Evolutionary conservation across 805 yeast genomes (phyloP).

Genomic region (Saccharomyces paradoxus): DNA sequence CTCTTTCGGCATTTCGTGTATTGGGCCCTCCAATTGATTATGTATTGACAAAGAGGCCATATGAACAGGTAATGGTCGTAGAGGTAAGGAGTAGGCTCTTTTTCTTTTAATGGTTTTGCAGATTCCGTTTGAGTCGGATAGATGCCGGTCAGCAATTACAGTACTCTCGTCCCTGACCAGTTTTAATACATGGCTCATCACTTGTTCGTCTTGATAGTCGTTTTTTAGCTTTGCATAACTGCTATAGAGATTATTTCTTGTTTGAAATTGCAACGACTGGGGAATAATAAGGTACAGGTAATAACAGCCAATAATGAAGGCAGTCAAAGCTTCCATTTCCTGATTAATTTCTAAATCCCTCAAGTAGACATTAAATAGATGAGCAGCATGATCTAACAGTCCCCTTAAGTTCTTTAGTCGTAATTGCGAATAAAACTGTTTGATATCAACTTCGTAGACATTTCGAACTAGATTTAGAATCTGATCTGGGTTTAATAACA

Average conservation of each 20-base stretch:
- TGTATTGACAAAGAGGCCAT: conserved; percentile 4
- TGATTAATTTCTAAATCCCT: conserved; percentile 10
- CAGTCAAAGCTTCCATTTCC: conserved; percentile 25
- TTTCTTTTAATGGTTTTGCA: conserved; percentile 12
- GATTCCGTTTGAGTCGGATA: conserved; percentile 12
- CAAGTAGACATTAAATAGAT: conserved; percentile 24
- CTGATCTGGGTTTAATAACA: neutral
- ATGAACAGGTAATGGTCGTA: conserved; percentile 1
- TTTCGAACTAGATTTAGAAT: conserved; percentile 13
- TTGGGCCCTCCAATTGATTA: neutral
- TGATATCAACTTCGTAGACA: conserved; percentile 31
- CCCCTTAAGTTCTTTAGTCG: conserved; percentile 32
- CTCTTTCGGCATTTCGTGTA: neutral
- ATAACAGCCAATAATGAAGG: conserved; percentile 33
- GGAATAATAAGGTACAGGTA: conserved; percentile 34
- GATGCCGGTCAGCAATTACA: conserved; percentile 18
- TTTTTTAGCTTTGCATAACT: conserved; percentile 32
- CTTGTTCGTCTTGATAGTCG: conserved; percentile 31
- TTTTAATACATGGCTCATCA: conserved; percentile 34
- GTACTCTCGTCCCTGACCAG: conserved; percentile 31
- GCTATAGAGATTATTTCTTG: conserved; percentile 33
- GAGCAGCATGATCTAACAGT: conserved; percentile 32
- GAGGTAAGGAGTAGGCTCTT: conserved; percentile 31
- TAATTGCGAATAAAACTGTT: conserved; percentile 25
- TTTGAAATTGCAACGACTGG: conserved; percentile 34